Percentiles rank a stretch among this genome's conserved stretches.
These are phyloP conservation scores for Dioszegia hungarica DNA, from an alignment of 768 basidiomycete species.

Conservation along the genomic window DNA sequence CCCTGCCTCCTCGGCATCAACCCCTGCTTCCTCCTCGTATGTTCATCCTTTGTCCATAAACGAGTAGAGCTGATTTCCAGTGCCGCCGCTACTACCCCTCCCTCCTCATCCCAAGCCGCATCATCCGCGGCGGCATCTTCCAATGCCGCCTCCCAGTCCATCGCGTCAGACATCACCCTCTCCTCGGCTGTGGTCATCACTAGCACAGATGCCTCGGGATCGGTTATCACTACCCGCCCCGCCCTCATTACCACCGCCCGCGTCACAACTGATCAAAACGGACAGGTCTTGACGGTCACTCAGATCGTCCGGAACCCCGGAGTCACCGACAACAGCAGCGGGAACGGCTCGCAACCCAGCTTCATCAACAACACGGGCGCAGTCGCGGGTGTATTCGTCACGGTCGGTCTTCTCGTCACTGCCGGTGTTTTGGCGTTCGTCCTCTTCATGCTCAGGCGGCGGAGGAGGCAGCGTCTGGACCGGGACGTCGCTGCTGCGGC, in stretches of 20 bases:
- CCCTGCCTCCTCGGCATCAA: background rate
- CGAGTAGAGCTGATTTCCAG: background rate
- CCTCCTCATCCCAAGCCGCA: conserved; percentile 4
- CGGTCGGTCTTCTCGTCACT: conserved; percentile 63
- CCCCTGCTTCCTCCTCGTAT: background rate
- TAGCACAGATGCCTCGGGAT: conserved; percentile 38
- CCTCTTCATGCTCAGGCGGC: conserved; percentile 49
- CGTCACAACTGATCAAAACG: conserved; percentile 36
- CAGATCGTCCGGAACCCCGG: conserved; percentile 47
- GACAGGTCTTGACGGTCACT: conserved; percentile 45
- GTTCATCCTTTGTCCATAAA: background rate
- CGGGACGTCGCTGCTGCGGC: conserved; percentile 47
- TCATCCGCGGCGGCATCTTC: background rate
- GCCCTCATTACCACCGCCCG: conserved; percentile 35
- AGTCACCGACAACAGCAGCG: conserved; percentile 17
- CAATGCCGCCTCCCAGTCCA: conserved; percentile 3
- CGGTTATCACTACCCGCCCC: conserved; percentile 39
- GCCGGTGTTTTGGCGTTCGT: conserved; percentile 54
- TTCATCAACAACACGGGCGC: conserved; percentile 75
- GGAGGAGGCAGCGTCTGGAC: conserved; percentile 47
- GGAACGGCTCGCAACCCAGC: background rate
- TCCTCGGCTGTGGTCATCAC: conserved; percentile 30
- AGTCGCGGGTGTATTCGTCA: conserved; percentile 69
- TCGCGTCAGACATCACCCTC: conserved; percentile 11
- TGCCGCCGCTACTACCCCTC: background rate